Evolutionary conservation across 1,284 basidiomycete genomes (phyloP), one percentile per base, ranked within the genome.

Genomic region (Ustilago crameri): DNA sequence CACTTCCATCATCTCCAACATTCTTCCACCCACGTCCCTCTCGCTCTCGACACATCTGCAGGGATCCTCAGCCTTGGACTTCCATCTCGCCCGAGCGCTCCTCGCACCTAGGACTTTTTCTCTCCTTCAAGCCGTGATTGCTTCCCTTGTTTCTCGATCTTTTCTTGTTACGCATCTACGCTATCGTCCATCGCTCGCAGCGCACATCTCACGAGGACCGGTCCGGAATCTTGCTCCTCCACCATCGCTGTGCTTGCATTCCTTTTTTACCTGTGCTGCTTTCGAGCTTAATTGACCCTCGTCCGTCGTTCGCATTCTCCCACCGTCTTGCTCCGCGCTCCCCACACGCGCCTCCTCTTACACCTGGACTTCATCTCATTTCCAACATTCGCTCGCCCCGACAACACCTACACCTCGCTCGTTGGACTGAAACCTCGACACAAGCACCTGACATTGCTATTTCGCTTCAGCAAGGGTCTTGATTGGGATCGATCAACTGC

Each of bases 271-370:
- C 22, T 55, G 20, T 20, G 32, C 45, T 42, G 35, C 40, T 26
- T 27, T 18, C 38, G 26, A 55, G 35, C 44, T 45, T 24, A 4
- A 22, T 20, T 42, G 9, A n/a, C 14, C 9, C 35, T 47, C 27
- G 14, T 30, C 35, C 49, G 26, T 51, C 49, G 40, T 24, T 57
- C 46, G 55, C 48, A 42, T 51, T 27, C 55, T 55, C 51, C 51
- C 51, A 47, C 51, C 41, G 20, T 18, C 41, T 23, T n/a, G 35
- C 12, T 37, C 35, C n/a, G n/a, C 26, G 20, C 14, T 22, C 40
- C 40, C 18, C 40, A 23, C 18, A 7, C 40, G 9, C n/a, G 22
- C n/a, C 22, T 23, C 9, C 22, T 23, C 14, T 18, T 20, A 5
- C 40, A 23, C 40, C 40, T 12, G 30, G 9, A 14, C n/a, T 37